phyloP scores from a whole-genome alignment of 1,284 basidiomycete species.

The Tetrapyrgos nigripes region DNA sequence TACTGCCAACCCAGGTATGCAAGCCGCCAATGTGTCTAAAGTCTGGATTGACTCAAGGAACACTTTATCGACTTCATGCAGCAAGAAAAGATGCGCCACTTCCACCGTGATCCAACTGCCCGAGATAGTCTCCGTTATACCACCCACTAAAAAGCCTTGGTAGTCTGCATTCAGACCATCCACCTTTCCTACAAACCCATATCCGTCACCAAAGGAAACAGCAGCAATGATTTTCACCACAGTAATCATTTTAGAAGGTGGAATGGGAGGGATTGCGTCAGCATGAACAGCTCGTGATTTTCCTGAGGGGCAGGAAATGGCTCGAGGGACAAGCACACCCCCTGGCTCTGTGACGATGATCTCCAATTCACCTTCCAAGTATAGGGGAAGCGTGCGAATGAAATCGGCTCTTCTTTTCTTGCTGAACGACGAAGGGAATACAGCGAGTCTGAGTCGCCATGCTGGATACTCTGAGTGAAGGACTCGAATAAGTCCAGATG shows the following conservation, averaged over 20 bases:
- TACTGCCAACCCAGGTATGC: constrained; percentile 18
- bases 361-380: neutral
- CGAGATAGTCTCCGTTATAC: neutral
- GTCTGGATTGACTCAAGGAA: neutral
- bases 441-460: neutral
- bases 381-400: neutral
- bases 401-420: neutral
- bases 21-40: constrained; percentile 3
- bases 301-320: neutral
- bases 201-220: neutral
- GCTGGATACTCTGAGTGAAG: neutral
- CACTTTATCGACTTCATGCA: neutral
- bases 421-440: neutral
- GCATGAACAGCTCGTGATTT: no score
- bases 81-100: neutral
- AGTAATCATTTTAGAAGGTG: neutral
- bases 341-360: neutral
- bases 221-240: neutral
- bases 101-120: neutral
- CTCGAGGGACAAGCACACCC: neutral
- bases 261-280: no score
- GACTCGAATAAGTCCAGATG: constrained; percentile 14
- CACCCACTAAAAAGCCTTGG: neutral
- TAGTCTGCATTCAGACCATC: neutral
- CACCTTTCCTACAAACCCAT: neutral